phyloP scores from a whole-genome alignment of 495 filamentous ascomycete genomes.

The Penicillium antarcticum region DNA sequence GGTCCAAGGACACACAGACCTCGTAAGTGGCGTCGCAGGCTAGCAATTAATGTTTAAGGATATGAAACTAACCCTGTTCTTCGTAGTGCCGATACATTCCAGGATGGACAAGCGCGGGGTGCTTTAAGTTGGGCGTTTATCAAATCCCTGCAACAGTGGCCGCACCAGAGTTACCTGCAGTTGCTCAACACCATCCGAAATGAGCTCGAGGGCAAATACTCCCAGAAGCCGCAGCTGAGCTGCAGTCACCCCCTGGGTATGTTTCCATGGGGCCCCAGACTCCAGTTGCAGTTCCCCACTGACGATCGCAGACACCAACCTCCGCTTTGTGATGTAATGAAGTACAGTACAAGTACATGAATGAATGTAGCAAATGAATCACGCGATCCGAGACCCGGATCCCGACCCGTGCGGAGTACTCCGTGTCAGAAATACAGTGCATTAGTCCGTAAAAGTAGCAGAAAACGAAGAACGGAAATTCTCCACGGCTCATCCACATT shows the following conservation, averaged over 20 bases:
- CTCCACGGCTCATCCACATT: too few relatives aligned
- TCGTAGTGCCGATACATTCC: constrained; percentile 42
- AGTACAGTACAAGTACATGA: neutral
- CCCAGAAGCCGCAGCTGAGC: constrained; percentile 95
- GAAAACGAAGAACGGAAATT: too few relatives aligned
- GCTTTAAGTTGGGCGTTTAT: constrained; percentile 99
- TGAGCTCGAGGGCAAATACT: constrained; percentile 86
- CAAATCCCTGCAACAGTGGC: constrained; percentile 84
- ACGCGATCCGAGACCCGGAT: neutral
- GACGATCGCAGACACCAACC: constrained; percentile 35
- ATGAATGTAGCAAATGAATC: constrained; percentile 2
- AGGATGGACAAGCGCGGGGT: constrained; percentile 80
- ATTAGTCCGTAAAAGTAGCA: neutral
- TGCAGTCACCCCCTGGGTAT: constrained; percentile 94
- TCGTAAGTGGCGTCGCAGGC: constrained; percentile 28
- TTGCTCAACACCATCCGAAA: constrained; percentile 90
- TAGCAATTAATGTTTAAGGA: neutral
- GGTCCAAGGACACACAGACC: constrained; percentile 94
- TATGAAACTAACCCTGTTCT: neutral
- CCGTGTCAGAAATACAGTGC: neutral
- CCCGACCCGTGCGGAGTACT: neutral
- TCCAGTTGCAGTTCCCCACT: constrained; percentile 3
- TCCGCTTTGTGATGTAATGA: constrained; percentile 44
- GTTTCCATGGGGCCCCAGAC: constrained; percentile 11
- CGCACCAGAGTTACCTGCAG: constrained; percentile 94